phyloP scores from a whole-genome alignment of 352 stramenopile genomes.

The Pythium grandisporangium region DNA sequence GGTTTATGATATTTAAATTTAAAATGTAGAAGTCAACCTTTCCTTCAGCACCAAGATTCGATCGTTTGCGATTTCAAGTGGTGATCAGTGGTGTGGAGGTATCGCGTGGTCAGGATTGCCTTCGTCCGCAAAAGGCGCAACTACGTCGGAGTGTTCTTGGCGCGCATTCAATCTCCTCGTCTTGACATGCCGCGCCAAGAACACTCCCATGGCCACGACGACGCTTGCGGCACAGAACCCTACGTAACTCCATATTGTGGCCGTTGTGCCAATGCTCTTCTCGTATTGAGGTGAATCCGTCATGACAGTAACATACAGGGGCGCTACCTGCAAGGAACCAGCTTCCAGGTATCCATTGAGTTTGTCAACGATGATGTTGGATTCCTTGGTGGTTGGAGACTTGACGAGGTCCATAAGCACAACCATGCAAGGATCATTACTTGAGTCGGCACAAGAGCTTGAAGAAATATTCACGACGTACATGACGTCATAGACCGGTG shows the following conservation, averaged over 20 bases:
- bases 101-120: no score
- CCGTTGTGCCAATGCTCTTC: conserved; percentile 21
- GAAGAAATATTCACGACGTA: conserved; percentile 48
- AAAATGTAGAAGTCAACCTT: no score
- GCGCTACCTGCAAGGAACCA: conserved; percentile 31
- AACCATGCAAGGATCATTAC: conserved; percentile 17
- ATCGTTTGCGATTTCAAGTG: conserved; percentile 2
- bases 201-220: conserved; percentile 15
- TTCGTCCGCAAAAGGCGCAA: no score
- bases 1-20: no score
- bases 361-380: conserved; percentile 29
- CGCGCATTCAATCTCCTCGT: conserved; percentile 36
- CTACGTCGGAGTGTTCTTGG: no score
- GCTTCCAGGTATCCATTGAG: conserved; percentile 34
- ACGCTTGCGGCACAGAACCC: conserved; percentile 33
- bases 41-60: no score
- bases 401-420: conserved; percentile 37
- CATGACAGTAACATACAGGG: conserved; percentile 36
- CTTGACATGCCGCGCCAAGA: conserved; percentile 22
- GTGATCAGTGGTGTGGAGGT: conserved; percentile 7
- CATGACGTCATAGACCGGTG: conserved; percentile 24
- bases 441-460: conserved; percentile 14
- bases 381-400: conserved; percentile 6
- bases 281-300: conserved; percentile 26
- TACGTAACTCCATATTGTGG: conserved; percentile 60